These are phyloP conservation scores for Dissoconium aciculare DNA, from an alignment of 2,329 filamentous ascomycete genomes.

Conservation along the genomic window DNA sequence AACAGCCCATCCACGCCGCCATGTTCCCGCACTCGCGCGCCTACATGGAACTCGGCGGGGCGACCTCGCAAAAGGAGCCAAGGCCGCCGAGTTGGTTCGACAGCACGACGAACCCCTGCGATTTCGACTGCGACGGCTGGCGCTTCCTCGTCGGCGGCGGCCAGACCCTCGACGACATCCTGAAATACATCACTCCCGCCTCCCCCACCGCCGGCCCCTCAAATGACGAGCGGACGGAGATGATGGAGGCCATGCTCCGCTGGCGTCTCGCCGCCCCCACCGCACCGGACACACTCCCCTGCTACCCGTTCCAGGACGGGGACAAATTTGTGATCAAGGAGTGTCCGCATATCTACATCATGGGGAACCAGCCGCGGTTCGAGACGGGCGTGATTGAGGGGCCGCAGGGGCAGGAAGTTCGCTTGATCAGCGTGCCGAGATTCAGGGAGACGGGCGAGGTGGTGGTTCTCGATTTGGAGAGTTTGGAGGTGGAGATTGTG, in stretches of 20 bases:
- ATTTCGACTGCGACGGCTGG: constrained; percentile 82
- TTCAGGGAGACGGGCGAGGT: constrained; percentile 68
- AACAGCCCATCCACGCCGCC: constrained; percentile 82
- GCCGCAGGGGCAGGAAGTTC: constrained; percentile 47
- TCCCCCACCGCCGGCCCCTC: too few species aligned
- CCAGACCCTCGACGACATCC: constrained; percentile 85
- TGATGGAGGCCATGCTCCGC: constrained; percentile 88
- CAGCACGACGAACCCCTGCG: constrained; percentile 82
- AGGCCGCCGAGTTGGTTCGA: constrained; percentile 68
- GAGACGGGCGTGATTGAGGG: constrained; percentile 44
- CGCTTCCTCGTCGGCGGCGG: constrained; percentile 73
- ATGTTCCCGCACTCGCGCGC: constrained; percentile 67
- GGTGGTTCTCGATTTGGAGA: constrained; percentile 73
- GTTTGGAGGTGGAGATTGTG: constrained; percentile 60
- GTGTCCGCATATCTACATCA: constrained; percentile 84
- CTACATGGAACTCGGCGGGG: constrained; percentile 41
- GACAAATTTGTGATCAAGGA: constrained; percentile 78
- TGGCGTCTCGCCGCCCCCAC: constrained; percentile 89
- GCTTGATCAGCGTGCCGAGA: constrained; percentile 68
- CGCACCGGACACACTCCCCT: constrained; percentile 90
- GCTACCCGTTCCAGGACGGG: constrained; percentile 87
- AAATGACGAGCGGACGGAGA: constrained; percentile 60
- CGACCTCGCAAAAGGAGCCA: too few species aligned
- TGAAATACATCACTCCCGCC: constrained; percentile 70
- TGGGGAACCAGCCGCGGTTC: constrained; percentile 44